A percentile compares a stretch with the other conserved stretches of the same genome.
Evolutionary conservation across 1,139 yeast genomes (phyloP).

Genomic region (Geotrichum citri-aurantii): DNA sequence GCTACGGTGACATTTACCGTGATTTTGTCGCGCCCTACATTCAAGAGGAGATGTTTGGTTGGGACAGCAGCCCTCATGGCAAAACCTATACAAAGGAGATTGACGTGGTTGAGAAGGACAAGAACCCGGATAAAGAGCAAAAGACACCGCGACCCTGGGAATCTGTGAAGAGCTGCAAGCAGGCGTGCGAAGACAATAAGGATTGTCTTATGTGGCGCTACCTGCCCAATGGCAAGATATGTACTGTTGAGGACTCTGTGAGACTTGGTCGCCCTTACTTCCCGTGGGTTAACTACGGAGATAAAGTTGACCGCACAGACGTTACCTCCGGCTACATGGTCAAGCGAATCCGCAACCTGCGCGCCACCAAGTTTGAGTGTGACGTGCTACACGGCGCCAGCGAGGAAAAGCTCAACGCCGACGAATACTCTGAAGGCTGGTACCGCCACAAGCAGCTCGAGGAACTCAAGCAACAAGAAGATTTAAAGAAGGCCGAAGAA

Average conservation of each 20-base stretch:
- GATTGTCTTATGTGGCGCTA: constrained; percentile 30
- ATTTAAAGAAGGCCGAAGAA: constrained; percentile 41
- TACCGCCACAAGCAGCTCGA: constrained; percentile 2
- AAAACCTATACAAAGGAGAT: constrained; percentile 17
- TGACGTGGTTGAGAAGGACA: constrained; percentile 18
- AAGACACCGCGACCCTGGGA: constrained; percentile 23
- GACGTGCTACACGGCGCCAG: constrained; percentile 2
- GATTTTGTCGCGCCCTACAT: constrained; percentile 35
- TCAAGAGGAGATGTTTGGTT: constrained; percentile 24
- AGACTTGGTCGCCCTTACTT: constrained; percentile 12
- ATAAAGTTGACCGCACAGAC: constrained; percentile 4
- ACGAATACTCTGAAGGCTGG: constrained; percentile 12
- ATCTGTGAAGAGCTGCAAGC: constrained; percentile 25
- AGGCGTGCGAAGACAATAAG: constrained; percentile 23
- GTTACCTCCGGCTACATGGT: constrained; percentile 9
- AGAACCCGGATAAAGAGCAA: constrained; percentile 17
- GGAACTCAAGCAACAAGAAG: constrained; percentile 12
- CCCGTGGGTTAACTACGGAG: constrained; percentile 6
- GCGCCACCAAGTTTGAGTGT: background rate
- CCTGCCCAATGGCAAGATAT: constrained; percentile 20
- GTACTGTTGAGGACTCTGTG: constrained; percentile 20
- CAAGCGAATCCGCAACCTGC: constrained; percentile 5
- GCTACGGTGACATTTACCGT: constrained; percentile 32
- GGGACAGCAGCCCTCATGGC: constrained; percentile 30
- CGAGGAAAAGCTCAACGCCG: constrained; percentile 2